Evolutionary conservation across 2,329 filamentous ascomycete species (phyloP), one percentile per base, ranked within the genome.

Genomic region (Aspergillus jensenii): DNA sequence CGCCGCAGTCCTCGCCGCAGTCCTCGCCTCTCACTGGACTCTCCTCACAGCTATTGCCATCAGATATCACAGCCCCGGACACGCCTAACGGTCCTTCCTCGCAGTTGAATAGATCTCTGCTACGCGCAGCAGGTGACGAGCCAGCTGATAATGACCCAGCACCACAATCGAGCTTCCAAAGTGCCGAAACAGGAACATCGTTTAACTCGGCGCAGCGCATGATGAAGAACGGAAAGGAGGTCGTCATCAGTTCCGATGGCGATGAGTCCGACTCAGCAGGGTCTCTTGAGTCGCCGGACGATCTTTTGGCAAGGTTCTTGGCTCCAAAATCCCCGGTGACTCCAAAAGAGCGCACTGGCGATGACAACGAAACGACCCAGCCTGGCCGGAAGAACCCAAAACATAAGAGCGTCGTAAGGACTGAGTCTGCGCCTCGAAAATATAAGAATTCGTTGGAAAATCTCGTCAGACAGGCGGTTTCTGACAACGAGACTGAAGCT

Each of bases 161-260:
- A 4, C 49, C 41, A 19, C 51, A 62, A 21, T 58, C 65, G 49
- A 67, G 60, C 44, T 65, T 65, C 43, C 60, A 61, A 45, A 67
- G 65, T 40, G 55, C 58, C 4, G 62, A 55, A 9, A 57, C 66
- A 4, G 65, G 57, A 25, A 56, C 58, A 39, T 70, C 67, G 52
- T 66, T 68, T 40, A 63, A 57, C 41, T 68, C 66, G 49, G 76
- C 79, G 58, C 78, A 84, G 70, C 78, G 85, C 65, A 74, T 84
- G 12, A 76, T 88, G 55, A 89, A 78, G 58, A 76, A 82, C 65
- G 84, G 84, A 3, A 70, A 79, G 53, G 73, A 80, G 55, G 70
- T 81, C 3, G 78, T 93, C 41, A 81, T 81, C 46, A 87, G 84
- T 54, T 92, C 90, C 0, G 90, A 93, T 67, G 88, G 89, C 9